A percentile compares a stretch with the other conserved stretches of the same genome.
phyloP scores from a whole-genome alignment of 768 basidiomycete species.

The Amanita muscaria region DNA sequence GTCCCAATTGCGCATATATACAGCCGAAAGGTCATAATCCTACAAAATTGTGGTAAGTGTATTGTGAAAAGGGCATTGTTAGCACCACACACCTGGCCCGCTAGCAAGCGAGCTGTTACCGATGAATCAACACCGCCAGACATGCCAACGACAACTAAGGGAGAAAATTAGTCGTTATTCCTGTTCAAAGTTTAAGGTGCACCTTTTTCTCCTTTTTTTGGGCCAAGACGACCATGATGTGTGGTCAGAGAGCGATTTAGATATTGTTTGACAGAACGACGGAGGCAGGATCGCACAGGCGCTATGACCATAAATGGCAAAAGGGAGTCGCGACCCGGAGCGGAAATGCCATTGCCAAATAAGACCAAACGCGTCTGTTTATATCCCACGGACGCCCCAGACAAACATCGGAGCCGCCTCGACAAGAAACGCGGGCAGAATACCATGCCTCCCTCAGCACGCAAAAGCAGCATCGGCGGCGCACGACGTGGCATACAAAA shows the following conservation, averaged over 20 bases:
- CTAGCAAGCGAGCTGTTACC: slow-evolving; percentile 70
- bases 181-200: background rate
- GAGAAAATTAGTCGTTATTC: background rate
- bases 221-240: background rate
- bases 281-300: background rate
- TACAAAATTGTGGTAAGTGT: slow-evolving; percentile 17
- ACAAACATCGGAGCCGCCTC: background rate
- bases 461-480: slow-evolving; percentile 38
- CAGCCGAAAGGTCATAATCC: slow-evolving; percentile 77
- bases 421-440: background rate
- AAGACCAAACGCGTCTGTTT: slow-evolving; percentile 8
- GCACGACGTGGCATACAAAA: slow-evolving; percentile 51
- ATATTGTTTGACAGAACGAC: background rate
- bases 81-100: slow-evolving; percentile 43
- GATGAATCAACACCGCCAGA: slow-evolving; percentile 95
- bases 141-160: slow-evolving; percentile 84
- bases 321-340: background rate
- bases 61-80: too few relatives aligned
- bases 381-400: slow-evolving; percentile 4
- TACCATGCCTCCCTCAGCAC: slow-evolving; percentile 34
- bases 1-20: slow-evolving; percentile 98
- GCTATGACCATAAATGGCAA: slow-evolving; percentile 5
- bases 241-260: background rate
- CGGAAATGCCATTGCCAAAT: too few relatives aligned
- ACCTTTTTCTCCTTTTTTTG: slow-evolving; percentile 13